phyloP scores from a whole-genome alignment of 177 flowering plant species.

The Vitis hybrid region DNA sequence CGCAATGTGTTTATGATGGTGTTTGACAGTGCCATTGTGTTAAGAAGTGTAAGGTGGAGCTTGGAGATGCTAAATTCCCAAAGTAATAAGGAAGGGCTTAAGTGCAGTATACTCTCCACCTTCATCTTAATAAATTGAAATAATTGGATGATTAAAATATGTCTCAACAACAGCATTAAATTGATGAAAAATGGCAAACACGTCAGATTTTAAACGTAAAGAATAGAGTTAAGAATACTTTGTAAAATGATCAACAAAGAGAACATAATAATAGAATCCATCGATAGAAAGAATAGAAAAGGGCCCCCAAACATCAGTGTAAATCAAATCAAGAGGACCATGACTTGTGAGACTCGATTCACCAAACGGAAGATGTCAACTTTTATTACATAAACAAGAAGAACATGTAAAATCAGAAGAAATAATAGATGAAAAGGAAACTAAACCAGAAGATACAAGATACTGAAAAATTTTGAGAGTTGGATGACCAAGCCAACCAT shows the following conservation, averaged over 20 bases:
- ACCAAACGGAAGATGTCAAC: conserved; percentile 8
- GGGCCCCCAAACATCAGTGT: conserved; percentile 17
- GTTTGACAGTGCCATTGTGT: too few relatives aligned
- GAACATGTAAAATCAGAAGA: neutral
- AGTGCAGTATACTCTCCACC: conserved; percentile 8
- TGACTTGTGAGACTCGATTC: neutral
- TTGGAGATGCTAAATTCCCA: too few relatives aligned
- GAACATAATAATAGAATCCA: conserved; percentile 8
- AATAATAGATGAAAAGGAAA: neutral
- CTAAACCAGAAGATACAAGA: neutral
- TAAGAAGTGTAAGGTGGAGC: too few relatives aligned
- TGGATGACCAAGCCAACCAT: conserved; percentile 10
- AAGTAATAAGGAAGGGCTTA: too few relatives aligned
- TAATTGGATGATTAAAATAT: neutral
- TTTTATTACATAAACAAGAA: conserved; percentile 4
- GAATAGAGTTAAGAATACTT: conserved; percentile 9
- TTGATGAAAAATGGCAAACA: neutral
- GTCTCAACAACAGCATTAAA: neutral
- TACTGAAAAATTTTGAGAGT: neutral
- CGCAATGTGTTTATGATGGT: too few relatives aligned
- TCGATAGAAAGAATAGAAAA: neutral
- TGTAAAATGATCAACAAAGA: conserved; percentile 12
- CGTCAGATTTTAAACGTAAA: conserved; percentile 1
- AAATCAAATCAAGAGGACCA: conserved; percentile 6
- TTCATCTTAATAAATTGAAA: neutral